Evolutionary conservation across 1,284 basidiomycete genomes (phyloP), one percentile per base, ranked within the genome.

Genomic region (Ganoderma lucidum): DNA sequence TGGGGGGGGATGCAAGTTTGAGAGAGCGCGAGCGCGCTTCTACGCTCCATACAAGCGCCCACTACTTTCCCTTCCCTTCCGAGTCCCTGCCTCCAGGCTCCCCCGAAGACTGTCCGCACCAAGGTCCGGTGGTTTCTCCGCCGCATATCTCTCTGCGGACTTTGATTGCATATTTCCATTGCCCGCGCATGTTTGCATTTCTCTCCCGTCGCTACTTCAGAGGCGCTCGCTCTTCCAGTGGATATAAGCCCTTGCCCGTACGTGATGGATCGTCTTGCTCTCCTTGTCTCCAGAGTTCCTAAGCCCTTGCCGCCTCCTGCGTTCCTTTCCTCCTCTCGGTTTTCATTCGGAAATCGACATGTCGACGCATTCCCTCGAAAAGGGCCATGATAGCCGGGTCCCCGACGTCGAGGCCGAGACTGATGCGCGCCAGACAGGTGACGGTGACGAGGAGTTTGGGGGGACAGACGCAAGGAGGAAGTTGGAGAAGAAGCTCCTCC

Each of bases 401-500:
- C 63, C 67, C 32, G 69, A 74, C 23, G 67, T 68, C 62, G 65
- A 67, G 71, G 71, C 65, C 60, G 65, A 66, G 70, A 71, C 65
- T 32, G 70, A 74, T 51, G 64, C 62, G 3, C 62, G 61, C n/a
- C 70, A 68, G 45, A 42, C 59, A 15, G 74, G 79, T 2, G 79
- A 83, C 67, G 79, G 79, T 2, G 79, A 83, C 67, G 79, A 77
- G 23, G 81, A 84, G 73, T 85, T 85, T 72, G 85, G 84, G 59
- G 82, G 85, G 56, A 73, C 76, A 66, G 80, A 84, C 67, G 81
- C 71, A 71, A 75, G 84, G 71, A 78, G 79, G 69, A 75, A 82
- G 65, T 73, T 91, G 35, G 88, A 92, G 78, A 83, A 81, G 70
- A 80, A 78, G 66, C 79, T 92, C n/a, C 78, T 92, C 62, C 79